phyloP scores from a whole-genome alignment of 345 rosid species.

The Crucihimalaya himalaica region DNA sequence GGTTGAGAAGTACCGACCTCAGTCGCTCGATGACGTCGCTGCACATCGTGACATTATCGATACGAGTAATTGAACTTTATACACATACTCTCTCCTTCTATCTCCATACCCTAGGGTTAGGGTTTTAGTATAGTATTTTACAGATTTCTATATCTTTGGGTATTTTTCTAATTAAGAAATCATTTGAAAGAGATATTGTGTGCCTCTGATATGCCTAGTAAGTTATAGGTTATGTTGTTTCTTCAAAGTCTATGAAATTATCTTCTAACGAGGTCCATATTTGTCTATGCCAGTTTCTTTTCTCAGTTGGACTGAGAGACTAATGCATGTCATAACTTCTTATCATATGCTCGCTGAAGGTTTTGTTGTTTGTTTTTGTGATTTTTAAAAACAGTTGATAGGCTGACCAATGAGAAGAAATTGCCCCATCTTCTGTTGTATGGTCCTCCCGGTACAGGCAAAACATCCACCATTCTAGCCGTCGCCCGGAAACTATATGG shows the following conservation, averaged over 20 bases:
- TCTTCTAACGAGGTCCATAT: not conserved
- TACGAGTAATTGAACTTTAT: conserved; percentile 59
- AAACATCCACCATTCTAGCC: conserved; percentile 98
- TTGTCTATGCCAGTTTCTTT: not conserved
- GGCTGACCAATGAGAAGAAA: conserved; percentile 89
- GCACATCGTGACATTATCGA: conserved; percentile 98
- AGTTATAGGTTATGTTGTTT: not conserved
- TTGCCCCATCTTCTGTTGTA: conserved; percentile 90
- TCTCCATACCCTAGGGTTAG: conserved; percentile 32
- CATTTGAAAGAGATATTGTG: not conserved
- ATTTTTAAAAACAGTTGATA: conserved; percentile 62
- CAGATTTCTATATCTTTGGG: not conserved
- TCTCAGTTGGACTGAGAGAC: conserved; percentile 6
- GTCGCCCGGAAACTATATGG: conserved; percentile 96
- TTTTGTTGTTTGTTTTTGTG: conserved; percentile 15
- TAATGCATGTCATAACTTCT: conserved; percentile 18
- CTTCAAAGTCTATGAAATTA: not conserved
- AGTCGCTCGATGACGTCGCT: conserved; percentile 91
- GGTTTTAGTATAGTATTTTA: not conserved
- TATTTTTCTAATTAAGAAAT: not conserved
- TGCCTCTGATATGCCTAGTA: conserved; percentile 2
- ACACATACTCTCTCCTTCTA: not conserved
- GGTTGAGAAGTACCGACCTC: conserved; percentile 99
- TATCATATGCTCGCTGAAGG: not conserved
- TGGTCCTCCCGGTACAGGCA: conserved; percentile 98